Evolutionary conservation across 2,329 filamentous ascomycete species (phyloP).

Genomic region (Pestalotiopsis sp.): DNA sequence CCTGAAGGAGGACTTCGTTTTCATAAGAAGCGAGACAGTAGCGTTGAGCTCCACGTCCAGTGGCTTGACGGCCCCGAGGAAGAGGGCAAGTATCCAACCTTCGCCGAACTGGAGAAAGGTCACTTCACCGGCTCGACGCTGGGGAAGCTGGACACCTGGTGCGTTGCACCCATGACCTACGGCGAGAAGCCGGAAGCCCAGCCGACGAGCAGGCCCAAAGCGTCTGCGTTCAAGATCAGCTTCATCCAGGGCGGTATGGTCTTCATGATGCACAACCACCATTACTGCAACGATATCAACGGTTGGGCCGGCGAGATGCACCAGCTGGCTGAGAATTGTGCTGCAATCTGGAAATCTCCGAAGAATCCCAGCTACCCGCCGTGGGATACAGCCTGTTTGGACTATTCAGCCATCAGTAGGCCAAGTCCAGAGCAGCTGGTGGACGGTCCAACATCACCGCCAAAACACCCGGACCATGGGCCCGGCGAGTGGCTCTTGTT

Average conservation of each 20-base stretch:
- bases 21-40: slow-evolving; percentile 35
- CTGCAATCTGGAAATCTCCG: not conserved
- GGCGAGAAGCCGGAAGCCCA: slow-evolving; percentile 41
- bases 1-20: slow-evolving; percentile 36
- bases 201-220: slow-evolving; percentile 33
- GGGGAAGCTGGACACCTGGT: slow-evolving; percentile 29
- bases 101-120: slow-evolving; percentile 38
- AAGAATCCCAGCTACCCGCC: not conserved
- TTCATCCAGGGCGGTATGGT: slow-evolving; percentile 44
- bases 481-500: not conserved
- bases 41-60: slow-evolving; percentile 36
- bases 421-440: not conserved
- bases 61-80: slow-evolving; percentile 37
- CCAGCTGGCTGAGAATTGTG: slow-evolving; percentile 7
- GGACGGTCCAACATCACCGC: not conserved
- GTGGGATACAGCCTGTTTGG: not conserved
- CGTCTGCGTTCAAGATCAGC: slow-evolving; percentile 42
- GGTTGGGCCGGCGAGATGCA: slow-evolving; percentile 34
- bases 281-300: slow-evolving; percentile 45
- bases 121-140: slow-evolving; percentile 36
- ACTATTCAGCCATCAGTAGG: not conserved
- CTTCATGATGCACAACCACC: slow-evolving; percentile 44
- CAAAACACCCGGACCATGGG: not conserved
- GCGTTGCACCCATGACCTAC: slow-evolving; percentile 39
- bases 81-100: slow-evolving; percentile 28